These are phyloP conservation scores for Cryptococcus sp. DNA, from an alignment of 1,284 basidiomycete genomes.

Conservation along the genomic window DNA sequence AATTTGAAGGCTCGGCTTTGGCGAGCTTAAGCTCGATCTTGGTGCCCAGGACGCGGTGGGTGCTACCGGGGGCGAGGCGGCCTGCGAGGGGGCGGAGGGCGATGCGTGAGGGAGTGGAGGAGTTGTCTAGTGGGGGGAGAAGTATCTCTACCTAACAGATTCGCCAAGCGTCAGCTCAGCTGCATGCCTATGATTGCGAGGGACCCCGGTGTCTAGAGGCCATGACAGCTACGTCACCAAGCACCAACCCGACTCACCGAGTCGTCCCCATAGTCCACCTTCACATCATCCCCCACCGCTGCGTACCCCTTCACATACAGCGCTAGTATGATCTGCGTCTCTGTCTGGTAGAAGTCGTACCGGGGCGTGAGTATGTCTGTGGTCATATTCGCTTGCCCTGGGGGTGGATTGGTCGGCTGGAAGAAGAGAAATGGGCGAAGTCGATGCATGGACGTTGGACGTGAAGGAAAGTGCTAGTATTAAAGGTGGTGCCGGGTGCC, in stretches of 20 bases:
- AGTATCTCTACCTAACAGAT: slow-evolving; percentile 9
- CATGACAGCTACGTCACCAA: not conserved
- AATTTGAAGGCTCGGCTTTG: slow-evolving; percentile 53
- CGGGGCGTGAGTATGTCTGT: slow-evolving; percentile 34
- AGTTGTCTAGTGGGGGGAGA: slow-evolving; percentile 58
- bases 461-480: not conserved
- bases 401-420: not conserved
- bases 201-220: not conserved
- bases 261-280: slow-evolving; percentile 62
- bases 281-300: slow-evolving; percentile 59
- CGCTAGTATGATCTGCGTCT: slow-evolving; percentile 67
- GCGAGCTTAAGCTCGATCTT: slow-evolving; percentile 56
- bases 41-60: slow-evolving; percentile 69
- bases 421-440: not conserved
- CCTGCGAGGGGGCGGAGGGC: slow-evolving; percentile 65
- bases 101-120: slow-evolving; percentile 45
- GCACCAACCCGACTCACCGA: slow-evolving; percentile 53
- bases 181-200: not conserved
- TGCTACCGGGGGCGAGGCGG: slow-evolving; percentile 64
- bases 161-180: slow-evolving; percentile 2
- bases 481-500: too few relatives aligned
- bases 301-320: slow-evolving; percentile 70
- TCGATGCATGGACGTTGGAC: not conserved
- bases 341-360: slow-evolving; percentile 84
- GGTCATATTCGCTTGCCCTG: not conserved